A percentile compares a stretch with the other conserved stretches of the same genome.
These are phyloP conservation scores for Leccinum solheimii DNA, from an alignment of 1,284 basidiomycete species.

Conservation along the genomic window DNA sequence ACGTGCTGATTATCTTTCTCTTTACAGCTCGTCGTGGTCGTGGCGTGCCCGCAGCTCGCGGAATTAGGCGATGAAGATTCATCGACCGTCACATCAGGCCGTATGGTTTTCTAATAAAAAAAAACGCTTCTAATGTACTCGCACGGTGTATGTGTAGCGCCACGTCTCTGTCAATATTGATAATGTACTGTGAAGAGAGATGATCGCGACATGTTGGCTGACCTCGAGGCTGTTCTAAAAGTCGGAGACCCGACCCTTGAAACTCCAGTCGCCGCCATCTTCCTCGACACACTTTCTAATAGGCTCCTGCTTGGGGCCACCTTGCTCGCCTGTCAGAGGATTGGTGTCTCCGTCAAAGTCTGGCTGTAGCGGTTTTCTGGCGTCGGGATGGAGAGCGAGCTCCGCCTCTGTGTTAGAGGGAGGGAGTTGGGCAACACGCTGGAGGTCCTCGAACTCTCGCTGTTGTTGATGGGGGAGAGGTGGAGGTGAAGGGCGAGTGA, in stretches of 20 bases:
- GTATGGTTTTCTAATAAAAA: constrained; percentile 12
- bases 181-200: constrained; percentile 7
- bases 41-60: constrained; percentile 70
- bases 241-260: constrained; percentile 79
- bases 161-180: constrained; percentile 8
- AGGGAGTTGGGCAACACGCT: constrained; percentile 51
- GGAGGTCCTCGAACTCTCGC: constrained; percentile 74
- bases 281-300: constrained; percentile 55
- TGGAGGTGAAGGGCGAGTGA: constrained; percentile 64
- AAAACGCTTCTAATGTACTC: constrained; percentile 12
- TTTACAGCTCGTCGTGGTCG: constrained; percentile 77
- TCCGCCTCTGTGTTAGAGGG: constrained; percentile 38
- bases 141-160: constrained; percentile 17
- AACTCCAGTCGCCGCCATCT: constrained; percentile 77
- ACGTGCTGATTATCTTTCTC: constrained; percentile 12
- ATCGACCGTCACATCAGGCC: not conserved
- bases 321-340: constrained; percentile 71
- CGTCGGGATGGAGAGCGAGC: constrained; percentile 65
- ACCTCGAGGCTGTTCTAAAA: constrained; percentile 51
- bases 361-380: constrained; percentile 53
- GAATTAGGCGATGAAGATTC: constrained; percentile 66
- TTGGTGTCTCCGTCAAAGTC: constrained; percentile 76
- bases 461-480: constrained; percentile 70
- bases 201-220: not conserved
- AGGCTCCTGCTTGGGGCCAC: constrained; percentile 77